Base-by-base conservation (phyloP, 805 yeast species). In the Wickerhamiella occidentalis region DNA sequence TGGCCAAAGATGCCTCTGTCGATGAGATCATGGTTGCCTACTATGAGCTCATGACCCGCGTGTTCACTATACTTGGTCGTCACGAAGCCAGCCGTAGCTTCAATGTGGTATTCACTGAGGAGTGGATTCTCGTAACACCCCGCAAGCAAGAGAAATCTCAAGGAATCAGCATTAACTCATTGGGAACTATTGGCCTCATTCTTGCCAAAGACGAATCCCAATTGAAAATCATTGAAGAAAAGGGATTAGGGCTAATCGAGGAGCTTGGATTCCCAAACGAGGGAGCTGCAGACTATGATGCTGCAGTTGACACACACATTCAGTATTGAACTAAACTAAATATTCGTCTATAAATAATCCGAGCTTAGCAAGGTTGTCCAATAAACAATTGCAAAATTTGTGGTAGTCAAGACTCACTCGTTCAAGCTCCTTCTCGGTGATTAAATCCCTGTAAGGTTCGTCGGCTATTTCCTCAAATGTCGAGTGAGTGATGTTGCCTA, bases 111-210 rank as follows among this genome's bases (percentile, higher is more conserved):
- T 77, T 90, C 74, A 86, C 94, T 44, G 78, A 78, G 45, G 74
- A 78, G 48, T 90, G 92, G 85, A 76, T 90, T 67, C 76, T 87
- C 76, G 64, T 84, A 19, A 80, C 87, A n/a, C 97, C 98, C 15
- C 75, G 96, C 59, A 69, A 81, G 2, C 58, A 62, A 15, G 80
- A 82, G 1, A 71, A 73, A 40, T 69, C 68, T 7, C 55, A 51
- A 19, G 68, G 63, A 5, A 65, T 80, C 26, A 82, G 90, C 51
- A 73, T 87, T 56, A 90, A 90, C 61, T 73, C 95, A 0, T 75
- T 86, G 42, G 96, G 94, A 0, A 77, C 76, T 52, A 70, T 84
- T 53, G 96, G 97, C 1, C 64, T 90, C 55, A 61, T 88, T 45
- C 71, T 84, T 51, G 88, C 87, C 47, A 88, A 85, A 63, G 72